Percentiles rank a stretch among this genome's conserved stretches.
Conservation (phyloP, 2,329 filamentous ascomycete species). For the Cladophialophora exuberans region DNA sequence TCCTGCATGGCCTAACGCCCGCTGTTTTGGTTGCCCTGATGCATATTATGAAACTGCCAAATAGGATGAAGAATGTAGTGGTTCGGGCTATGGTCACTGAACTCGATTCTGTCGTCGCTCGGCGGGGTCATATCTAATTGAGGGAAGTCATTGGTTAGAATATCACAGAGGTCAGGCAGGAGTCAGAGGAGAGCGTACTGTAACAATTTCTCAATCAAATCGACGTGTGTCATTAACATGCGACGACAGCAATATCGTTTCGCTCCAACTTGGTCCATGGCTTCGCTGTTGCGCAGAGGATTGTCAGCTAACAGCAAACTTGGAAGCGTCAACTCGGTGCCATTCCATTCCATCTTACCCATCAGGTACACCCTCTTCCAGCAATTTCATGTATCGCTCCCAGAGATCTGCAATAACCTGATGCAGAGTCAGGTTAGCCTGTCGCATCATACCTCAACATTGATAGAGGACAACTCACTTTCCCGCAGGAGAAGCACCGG, state of each 20-base stretch:
- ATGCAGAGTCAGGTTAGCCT: slow-evolving; percentile 35
- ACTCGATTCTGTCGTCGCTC: slow-evolving; percentile 21
- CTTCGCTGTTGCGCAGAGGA: slow-evolving; percentile 67
- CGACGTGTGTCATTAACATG: slow-evolving; percentile 99
- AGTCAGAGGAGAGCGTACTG: slow-evolving; percentile 77
- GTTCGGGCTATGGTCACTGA: neutral
- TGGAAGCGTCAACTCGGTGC: neutral
- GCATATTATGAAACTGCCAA: too few relatives aligned
- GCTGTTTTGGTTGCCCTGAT: neutral
- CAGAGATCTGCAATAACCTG: slow-evolving; percentile 97
- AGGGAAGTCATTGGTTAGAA: too few relatives aligned
- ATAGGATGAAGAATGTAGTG: too few relatives aligned
- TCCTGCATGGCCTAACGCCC: neutral
- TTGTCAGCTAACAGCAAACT: too few relatives aligned
- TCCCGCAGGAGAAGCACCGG: slow-evolving; percentile 98
- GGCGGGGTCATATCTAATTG: slow-evolving; percentile 29
- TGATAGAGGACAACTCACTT: slow-evolving; percentile 61
- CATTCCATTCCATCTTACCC: slow-evolving; percentile 59
- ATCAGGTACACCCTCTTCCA: slow-evolving; percentile 75
- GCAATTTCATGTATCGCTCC: slow-evolving; percentile 89
- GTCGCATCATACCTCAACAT: neutral
- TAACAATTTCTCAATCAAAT: slow-evolving; percentile 96
- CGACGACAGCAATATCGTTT: slow-evolving; percentile 97
- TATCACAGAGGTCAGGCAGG: too few relatives aligned
- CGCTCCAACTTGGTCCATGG: slow-evolving; percentile 91